Base-by-base conservation (phyloP, 805 yeast genomes). In the Candida jianshihensis region DNA sequence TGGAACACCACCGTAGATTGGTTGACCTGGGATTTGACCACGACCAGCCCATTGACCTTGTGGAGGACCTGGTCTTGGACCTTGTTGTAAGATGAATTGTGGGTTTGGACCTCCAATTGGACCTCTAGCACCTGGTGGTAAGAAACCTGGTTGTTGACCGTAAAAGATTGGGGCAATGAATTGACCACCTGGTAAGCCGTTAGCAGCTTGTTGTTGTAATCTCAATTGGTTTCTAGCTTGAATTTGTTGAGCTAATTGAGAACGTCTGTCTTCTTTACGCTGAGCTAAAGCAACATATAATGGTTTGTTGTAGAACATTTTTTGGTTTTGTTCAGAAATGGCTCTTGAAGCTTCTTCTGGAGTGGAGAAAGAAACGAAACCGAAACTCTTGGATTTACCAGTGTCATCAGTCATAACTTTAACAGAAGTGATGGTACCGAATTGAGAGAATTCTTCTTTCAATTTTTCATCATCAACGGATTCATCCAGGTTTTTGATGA, bases 291-390 rank as follows among this genome's bases (percentile, higher is more conserved):
- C 96, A 68, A 92, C 98, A 64, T 90, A 92, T 61, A 92, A 75
- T 57, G 97, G 98, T 77, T 92, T 92, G 62, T 89, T 87, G 53
- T 78, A 81, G 54, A 92, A 78, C 81, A 90, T 83, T 63, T 88
- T 84, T 71, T 88, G 96, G 78, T 90, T 88, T 96, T 90, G 89
- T 74, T 90, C 98, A 54, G 90, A 75, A 63, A 90, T 87, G 49
- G 98, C 98, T 71, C 87, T 88, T 57, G 96, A 85, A 53, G 98
- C 98, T 78, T 92, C 98, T 67, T 92, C 98, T 59, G 97, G 96
- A 47, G 92, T 67, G 39, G 96, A 79, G 83, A 81, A 92, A 71
- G 98, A 88, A 53, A 92, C 98, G 63, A 92, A 92, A 59, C 98
- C 98, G 63, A 92, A 92, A 51, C 97, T 97, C 74, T 86, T 90